Evolutionary conservation across 2,329 filamentous ascomycete species (phyloP), one percentile per base, ranked within the genome.

Genomic region (Fonsecaea multimorphosa): DNA sequence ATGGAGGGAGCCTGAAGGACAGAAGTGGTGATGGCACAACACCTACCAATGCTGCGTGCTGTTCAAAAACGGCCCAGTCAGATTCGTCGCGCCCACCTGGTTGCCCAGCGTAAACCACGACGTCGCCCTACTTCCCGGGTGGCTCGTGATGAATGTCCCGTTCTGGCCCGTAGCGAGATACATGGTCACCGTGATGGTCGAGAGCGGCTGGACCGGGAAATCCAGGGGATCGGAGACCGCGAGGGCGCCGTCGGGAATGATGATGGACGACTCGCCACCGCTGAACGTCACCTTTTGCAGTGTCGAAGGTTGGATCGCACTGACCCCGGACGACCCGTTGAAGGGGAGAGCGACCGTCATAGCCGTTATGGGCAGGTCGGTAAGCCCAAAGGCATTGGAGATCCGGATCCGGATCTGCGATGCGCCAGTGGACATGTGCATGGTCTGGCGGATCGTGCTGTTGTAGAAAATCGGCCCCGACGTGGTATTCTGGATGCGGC

Each of bases 381-480:
- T 86, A 1, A 80, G 74, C 1, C 89, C 87, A 69, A 91, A 90
- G 0, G 83, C 85, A 73, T 91, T 91, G 51, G 87, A 89, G 58
- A 91, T 80, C 53, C 86, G 84, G 38, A 91, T 76, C 9, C 88
- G 85, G 67, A 90, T 82, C 24, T 85, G 81, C 2, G 82, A 77
- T 2, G 84, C 83, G 1, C 81, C 82, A 3, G 88, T 80, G 7
- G 86, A 86, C 70, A 88, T 78, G 68, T 87, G 85, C 14, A 90
- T 74, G 0, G 88, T 90, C 75, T 91, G 88, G 2, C 88, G 86
- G 68, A 91, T 82, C 0, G 88, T 90, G 1, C 86, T 83, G 71
- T 89, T 85, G 53, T 78, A 77, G 73, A 90, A 89, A 5, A 87
- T 82, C n/a, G 79, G n/a, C n/a, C n/a, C 74, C 11, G 79, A 78